A percentile compares a stretch with the other conserved stretches of the same genome.
Evolutionary conservation across 1,284 basidiomycete genomes (phyloP).

Genomic region (Cutaneotrichosporon spelunceum): DNA sequence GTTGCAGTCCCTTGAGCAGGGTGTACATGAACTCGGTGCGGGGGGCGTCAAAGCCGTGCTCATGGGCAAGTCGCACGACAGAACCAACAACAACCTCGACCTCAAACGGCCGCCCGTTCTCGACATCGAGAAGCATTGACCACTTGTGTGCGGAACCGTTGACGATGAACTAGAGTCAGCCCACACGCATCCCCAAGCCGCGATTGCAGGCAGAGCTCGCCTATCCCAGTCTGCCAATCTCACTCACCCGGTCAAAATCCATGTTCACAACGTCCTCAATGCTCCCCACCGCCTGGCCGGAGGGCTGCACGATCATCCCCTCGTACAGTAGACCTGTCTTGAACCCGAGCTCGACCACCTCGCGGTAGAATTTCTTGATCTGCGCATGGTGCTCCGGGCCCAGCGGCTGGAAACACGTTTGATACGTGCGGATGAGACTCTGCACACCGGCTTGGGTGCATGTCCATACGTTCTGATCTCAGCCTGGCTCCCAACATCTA

Average conservation of each 20-base stretch:
- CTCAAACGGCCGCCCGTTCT: constrained; percentile 48
- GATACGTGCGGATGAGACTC: constrained; percentile 38
- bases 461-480: constrained; percentile 47
- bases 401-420: constrained; percentile 31
- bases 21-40: constrained; percentile 39
- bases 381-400: constrained; percentile 25
- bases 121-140: constrained; percentile 45
- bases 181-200: neutral
- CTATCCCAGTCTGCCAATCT: neutral
- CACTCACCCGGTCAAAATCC: constrained; percentile 19
- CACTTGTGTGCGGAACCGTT: constrained; percentile 36
- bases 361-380: constrained; percentile 40
- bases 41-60: constrained; percentile 31
- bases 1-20: constrained; percentile 41
- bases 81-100: constrained; percentile 47
- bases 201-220: neutral
- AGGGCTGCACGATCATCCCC: constrained; percentile 36
- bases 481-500: neutral
- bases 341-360: constrained; percentile 42
- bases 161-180: constrained; percentile 18
- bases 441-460: constrained; percentile 42
- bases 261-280: constrained; percentile 20
- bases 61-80: constrained; percentile 40
- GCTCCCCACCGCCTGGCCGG: constrained; percentile 23
- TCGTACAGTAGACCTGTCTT: constrained; percentile 38